A percentile compares a stretch with the other conserved stretches of the same genome.
Conservation (phyloP, 768 basidiomycete species). For the Plicaturopsis crispa region DNA sequence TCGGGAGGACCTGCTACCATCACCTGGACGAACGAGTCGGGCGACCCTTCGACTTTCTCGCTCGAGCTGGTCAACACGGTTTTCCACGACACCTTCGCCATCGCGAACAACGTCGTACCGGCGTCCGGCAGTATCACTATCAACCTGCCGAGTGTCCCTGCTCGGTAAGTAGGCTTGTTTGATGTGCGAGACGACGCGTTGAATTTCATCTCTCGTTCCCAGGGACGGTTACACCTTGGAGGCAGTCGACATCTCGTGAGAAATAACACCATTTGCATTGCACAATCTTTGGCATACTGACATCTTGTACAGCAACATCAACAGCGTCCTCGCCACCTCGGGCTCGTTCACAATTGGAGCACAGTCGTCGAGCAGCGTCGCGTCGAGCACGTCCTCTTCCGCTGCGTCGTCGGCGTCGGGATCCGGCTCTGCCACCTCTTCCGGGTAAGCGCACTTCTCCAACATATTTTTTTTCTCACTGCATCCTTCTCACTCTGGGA, state of each 20-base stretch:
- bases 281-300: neutral
- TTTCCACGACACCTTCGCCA: constrained; percentile 48
- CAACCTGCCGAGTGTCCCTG: constrained; percentile 38
- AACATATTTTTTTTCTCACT: neutral
- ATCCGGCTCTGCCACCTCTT: constrained; percentile 3
- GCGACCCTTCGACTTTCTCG: constrained; percentile 39
- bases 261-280: neutral
- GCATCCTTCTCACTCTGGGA: neutral
- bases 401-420: constrained; percentile 10
- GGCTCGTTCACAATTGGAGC: constrained; percentile 34
- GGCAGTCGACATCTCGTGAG: constrained; percentile 35
- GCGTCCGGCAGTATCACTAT: constrained; percentile 25
- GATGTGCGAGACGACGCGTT: neutral
- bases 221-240: constrained; percentile 43
- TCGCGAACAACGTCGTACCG: constrained; percentile 47
- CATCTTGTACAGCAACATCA: constrained; percentile 30
- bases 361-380: neutral
- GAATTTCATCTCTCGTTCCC: neutral
- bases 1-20: constrained; percentile 30
- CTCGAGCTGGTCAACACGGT: constrained; percentile 37
- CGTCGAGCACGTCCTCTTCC: constrained; percentile 9
- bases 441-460: constrained; percentile 8
- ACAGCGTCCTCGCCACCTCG: constrained; percentile 31
- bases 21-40: constrained; percentile 32
- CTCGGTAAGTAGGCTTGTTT: constrained; percentile 28